Conservation (phyloP, 2,329 filamentous ascomycete species). For the Amylocarpus encephaloides region DNA sequence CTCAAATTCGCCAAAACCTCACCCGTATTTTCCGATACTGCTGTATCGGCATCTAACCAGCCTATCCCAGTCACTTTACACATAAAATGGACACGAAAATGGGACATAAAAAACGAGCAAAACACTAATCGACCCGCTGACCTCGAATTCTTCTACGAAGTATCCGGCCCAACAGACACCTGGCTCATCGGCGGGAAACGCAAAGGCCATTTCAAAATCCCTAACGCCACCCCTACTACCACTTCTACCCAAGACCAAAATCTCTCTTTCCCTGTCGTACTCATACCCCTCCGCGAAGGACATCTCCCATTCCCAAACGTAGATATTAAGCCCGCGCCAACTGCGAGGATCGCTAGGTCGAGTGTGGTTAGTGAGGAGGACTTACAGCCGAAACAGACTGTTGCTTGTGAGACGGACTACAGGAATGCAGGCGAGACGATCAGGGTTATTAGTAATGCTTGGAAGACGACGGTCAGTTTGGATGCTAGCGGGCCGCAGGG, state of each 20-base stretch:
- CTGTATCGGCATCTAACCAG: conserved; percentile 53
- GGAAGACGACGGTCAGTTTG: conserved; percentile 65
- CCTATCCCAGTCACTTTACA: conserved; percentile 57
- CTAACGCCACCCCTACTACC: conserved; percentile 34
- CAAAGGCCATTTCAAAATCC: conserved; percentile 68
- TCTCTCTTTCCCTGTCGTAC: conserved; percentile 56
- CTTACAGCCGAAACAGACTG: conserved; percentile 22
- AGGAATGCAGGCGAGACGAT: conserved; percentile 72
- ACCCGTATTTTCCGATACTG: conserved; percentile 31
- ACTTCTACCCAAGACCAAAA: conserved; percentile 39
- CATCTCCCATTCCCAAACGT: conserved; percentile 70
- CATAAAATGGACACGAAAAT: conserved; percentile 56
- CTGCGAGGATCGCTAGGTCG: conserved; percentile 20
- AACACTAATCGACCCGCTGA: conserved; percentile 31
- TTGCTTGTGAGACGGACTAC: conserved; percentile 72
- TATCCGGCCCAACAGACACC: conserved; percentile 64
- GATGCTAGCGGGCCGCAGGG: conserved; percentile 61
- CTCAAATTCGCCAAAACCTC: conserved; percentile 45
- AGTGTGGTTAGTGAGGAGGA: conserved; percentile 18
- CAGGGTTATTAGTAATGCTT: conserved; percentile 64
- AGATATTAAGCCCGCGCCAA: conserved; percentile 62
- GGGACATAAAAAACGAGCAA: conserved; percentile 44
- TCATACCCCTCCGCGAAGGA: conserved; percentile 76
- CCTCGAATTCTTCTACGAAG: conserved; percentile 76
- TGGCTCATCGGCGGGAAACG: conserved; percentile 84